Conservation (phyloP, 768 basidiomycete species). For the Boletus sp. region DNA sequence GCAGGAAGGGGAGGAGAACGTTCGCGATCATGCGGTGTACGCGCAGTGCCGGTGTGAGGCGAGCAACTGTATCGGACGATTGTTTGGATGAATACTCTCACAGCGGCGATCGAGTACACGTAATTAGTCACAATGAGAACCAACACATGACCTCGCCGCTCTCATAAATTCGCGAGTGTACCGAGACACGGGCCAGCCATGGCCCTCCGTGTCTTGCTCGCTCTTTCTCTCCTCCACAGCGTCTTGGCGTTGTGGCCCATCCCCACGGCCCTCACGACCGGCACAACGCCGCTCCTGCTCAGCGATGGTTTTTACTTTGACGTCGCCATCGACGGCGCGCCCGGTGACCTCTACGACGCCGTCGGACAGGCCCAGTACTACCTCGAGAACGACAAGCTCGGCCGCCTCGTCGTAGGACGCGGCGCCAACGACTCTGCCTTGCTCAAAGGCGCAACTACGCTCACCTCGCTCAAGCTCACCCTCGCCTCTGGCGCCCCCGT, state of each 20-base stretch:
- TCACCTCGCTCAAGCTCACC: conserved; percentile 29
- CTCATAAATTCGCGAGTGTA: neutral
- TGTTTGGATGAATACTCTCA: conserved; percentile 21
- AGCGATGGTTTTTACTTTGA: conserved; percentile 28
- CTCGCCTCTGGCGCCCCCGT: conserved; percentile 18
- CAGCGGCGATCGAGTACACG: neutral
- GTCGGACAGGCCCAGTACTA: conserved; percentile 30
- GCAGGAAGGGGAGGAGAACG: neutral
- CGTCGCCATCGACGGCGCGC: conserved; percentile 25
- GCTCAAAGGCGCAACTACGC: conserved; percentile 24
- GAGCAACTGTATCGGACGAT: conserved; percentile 46
- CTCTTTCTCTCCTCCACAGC: neutral
- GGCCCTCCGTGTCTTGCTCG: conserved; percentile 5
- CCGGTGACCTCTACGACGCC: conserved; percentile 35
- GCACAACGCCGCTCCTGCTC: conserved; percentile 23
- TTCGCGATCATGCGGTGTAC: conserved; percentile 44
- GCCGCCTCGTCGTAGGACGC: conserved; percentile 42
- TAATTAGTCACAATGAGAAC: neutral
- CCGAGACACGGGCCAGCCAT: neutral
- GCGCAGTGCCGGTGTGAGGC: conserved; percentile 52
- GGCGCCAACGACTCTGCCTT: conserved; percentile 31
- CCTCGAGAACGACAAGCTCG: conserved; percentile 37
- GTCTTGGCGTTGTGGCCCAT: neutral
- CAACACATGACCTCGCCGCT: neutral
- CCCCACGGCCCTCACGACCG: neutral